Evolutionary conservation across 257 asterid species (phyloP).

Genomic region (Solanum ahanhuiri): DNA sequence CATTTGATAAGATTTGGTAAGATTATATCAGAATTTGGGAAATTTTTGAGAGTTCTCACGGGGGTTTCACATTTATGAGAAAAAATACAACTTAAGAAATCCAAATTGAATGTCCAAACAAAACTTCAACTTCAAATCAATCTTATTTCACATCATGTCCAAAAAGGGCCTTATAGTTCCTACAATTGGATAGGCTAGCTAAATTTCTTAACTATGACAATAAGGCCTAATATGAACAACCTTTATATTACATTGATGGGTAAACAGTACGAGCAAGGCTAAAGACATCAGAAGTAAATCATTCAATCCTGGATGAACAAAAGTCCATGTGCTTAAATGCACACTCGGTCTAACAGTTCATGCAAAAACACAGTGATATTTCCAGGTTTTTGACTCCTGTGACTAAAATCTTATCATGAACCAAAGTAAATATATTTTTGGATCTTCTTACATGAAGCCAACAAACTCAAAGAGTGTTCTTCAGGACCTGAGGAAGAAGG

Average conservation of each 20-base stretch:
- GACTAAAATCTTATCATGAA: background rate
- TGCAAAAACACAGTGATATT: background rate
- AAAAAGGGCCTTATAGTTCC: background rate
- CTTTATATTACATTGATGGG: background rate
- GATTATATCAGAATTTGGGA: background rate
- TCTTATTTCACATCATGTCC: background rate
- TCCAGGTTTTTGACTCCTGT: background rate
- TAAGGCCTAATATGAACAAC: background rate
- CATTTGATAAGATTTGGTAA: background rate
- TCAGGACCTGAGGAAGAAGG: background rate
- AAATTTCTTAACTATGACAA: background rate
- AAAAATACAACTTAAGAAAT: background rate
- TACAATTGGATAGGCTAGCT: background rate
- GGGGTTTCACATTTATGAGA: background rate
- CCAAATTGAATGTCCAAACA: background rate
- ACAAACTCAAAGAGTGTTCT: background rate
- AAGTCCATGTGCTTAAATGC: background rate
- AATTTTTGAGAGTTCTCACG: background rate
- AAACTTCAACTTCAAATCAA: background rate
- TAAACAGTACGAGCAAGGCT: background rate
- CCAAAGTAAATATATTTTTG: background rate
- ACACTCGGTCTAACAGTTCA: background rate
- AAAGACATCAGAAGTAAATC: background rate
- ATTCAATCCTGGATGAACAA: background rate
- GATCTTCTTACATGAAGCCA: background rate